Conservation (phyloP, 371 early-diverging fungal species). For the Blyttiomyces sp. region DNA sequence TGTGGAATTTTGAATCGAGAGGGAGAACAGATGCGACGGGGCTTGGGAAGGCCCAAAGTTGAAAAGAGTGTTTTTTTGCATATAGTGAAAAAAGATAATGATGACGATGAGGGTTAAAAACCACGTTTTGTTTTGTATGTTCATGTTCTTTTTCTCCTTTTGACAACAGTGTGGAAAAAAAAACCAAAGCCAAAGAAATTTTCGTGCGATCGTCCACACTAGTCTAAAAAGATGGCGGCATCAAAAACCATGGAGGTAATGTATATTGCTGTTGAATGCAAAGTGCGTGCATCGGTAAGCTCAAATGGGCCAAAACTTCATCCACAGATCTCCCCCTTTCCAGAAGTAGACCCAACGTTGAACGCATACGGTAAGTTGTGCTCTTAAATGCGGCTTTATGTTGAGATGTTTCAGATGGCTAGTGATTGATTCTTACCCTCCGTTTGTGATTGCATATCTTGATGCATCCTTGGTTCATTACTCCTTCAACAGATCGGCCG, state of each 20-base stretch:
- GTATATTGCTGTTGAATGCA: too few relatives aligned
- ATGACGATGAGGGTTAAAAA: not conserved
- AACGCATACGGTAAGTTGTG: not conserved
- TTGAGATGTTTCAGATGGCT: not conserved
- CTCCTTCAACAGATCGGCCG: slow-evolving; percentile 31
- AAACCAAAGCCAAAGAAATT: too few relatives aligned
- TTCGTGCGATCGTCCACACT: too few relatives aligned
- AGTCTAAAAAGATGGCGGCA: too few relatives aligned
- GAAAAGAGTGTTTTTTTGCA: too few relatives aligned
- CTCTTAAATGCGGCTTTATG: not conserved
- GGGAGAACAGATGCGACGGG: not conserved
- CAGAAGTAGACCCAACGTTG: not conserved
- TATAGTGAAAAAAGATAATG: not conserved
- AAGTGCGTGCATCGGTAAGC: too few relatives aligned
- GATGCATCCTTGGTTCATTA: not conserved
- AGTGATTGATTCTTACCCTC: not conserved
- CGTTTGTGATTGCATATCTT: not conserved
- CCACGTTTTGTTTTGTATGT: too few relatives aligned
- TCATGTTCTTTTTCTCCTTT: too few relatives aligned
- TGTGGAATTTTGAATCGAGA: too few relatives aligned
- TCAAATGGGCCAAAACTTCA: too few relatives aligned
- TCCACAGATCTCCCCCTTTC: not conserved
- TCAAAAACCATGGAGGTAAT: too few relatives aligned
- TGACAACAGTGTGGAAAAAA: too few relatives aligned
- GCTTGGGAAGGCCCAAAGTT: not conserved